These are phyloP conservation scores for Pelargonium fulgidum DNA, from an alignment of 441 rosid genomes.

Conservation along the genomic window DNA sequence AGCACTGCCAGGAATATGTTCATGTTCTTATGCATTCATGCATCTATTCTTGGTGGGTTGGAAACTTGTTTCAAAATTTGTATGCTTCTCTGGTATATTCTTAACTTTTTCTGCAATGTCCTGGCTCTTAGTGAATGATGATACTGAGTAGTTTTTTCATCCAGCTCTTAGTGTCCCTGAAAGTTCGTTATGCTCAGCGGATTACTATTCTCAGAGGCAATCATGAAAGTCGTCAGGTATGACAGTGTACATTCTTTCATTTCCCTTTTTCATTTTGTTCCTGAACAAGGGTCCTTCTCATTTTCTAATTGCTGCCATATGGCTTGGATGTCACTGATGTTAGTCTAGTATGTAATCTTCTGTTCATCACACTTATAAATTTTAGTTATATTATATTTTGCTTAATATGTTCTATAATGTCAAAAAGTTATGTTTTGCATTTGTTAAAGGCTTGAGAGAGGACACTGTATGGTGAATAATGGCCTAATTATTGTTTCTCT, in stretches of 20 bases:
- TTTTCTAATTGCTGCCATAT: neutral
- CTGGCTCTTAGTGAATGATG: slow-evolving; percentile 5
- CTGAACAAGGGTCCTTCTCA: slow-evolving; percentile 3
- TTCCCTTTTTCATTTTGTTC: slow-evolving; percentile 3
- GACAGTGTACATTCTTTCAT: neutral
- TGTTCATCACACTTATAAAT: neutral
- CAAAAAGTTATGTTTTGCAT: neutral
- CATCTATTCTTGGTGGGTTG: too few species aligned
- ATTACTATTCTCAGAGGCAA: slow-evolving; percentile 81
- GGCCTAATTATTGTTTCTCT: slow-evolving; percentile 11
- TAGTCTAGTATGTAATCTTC: neutral
- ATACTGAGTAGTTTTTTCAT: slow-evolving; percentile 20
- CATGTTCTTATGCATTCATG: too few species aligned
- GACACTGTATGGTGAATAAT: slow-evolving; percentile 17
- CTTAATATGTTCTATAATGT: neutral
- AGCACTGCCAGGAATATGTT: too few species aligned
- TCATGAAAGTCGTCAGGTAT: slow-evolving; percentile 79
- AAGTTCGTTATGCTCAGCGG: slow-evolving; percentile 62
- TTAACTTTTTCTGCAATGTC: too few species aligned
- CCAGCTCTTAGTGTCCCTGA: slow-evolving; percentile 61
- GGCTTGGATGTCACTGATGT: slow-evolving; percentile 5
- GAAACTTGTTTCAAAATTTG: too few species aligned
- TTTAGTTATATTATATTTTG: neutral
- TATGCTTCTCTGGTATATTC: too few species aligned
- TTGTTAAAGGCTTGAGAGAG: neutral